Evolutionary conservation across 129 eudicot species (phyloP), one percentile per base, ranked within the genome.

Genomic region (Chrysanthemum lavandulifolium): DNA sequence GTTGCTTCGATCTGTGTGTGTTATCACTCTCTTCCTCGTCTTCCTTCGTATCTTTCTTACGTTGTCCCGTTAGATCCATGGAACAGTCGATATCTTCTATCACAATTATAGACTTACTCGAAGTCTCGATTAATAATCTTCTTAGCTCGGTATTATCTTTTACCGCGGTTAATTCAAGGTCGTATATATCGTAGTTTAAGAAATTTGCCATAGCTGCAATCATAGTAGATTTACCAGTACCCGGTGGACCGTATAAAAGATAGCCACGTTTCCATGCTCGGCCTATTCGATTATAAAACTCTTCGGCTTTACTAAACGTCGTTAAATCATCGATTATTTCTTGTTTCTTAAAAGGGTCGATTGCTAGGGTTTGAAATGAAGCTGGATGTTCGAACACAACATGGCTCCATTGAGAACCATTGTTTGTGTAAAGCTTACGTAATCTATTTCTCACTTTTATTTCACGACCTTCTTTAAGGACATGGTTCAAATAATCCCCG

Each of bases 231-330:
- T 61, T 61, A 61, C 67, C 67, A 0, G 67, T 61, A 13, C 67
- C 67, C 7, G 67, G 67, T 29, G 67, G 67, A 13, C 67, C 67
- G 2, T 61, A 61, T 3, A 61, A 43, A 23, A 61, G 43, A 29
- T 61, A 61, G 3, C 67, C 67, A 11, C 67, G 67, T 29, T 61
- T 61, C 67, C 67, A 61, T 6, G 67, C 67, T 61, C 67, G 67
- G 0, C 67, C 67, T 9, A 61, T 61, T 13, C 67, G 67, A 61
- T 61, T 61, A 61, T 61, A 61, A 29, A 61, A 61, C 21, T 61
- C 45, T 29, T 61, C 67, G 3, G 67, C 16, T 1, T 29, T 29
- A 61, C 45, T 61, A 61, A 61, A 61, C 15, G 67, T 61, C 40
- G 67, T 23, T 61, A 61, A 61, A 61, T 61, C 67, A 29, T 61